Base-by-base conservation (phyloP, 495 filamentous ascomycete species). In the Chlorociboria aeruginascens region DNA sequence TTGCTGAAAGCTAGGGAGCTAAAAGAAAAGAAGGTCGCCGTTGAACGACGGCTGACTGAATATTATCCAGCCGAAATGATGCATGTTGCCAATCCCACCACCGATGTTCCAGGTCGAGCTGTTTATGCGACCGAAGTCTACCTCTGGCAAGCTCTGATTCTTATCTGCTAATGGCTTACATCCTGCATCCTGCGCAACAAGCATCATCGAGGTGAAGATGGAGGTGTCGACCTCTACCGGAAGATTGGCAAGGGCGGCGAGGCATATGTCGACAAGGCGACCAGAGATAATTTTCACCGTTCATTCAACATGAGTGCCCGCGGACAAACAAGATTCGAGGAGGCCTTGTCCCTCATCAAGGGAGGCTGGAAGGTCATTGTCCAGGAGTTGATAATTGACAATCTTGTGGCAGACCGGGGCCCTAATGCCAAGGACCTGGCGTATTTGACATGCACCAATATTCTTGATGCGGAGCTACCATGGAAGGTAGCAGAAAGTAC, bases 161-260 rank as follows among this genome's bases (percentile, higher is more conserved):
- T 62, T 28, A 59, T 60, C 50, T 56, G 57, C 0, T 52, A 66
- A 41, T 69, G 60, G 56, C 50, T 64, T 28, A 42, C 42, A 6
- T 46, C 57, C 12, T 36, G 43, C 6, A 42, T 56, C 3, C 12
- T 32, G 11, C 46, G 58, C 7, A 50, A 54, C 16, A 52, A 34
- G 1, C 56, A 58, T 32, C 54, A 53, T 40, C 31, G 28, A 14
- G 56, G 53, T 14, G 20, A 11, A 7, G 67, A 69, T 48, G 62
- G 65, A 25, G 66, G 66, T 7, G 37, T 56, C 1, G 14, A 20
- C 0, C 62, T 71, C 33, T 69, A 68, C 30, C 60, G 58, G 8
- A 40, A 54, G 3, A 58, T 71, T 32, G 30, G 30, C 1, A 32
- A 33, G 13, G 54, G 48, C 2, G 56, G 49, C 0, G 14, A 48